A percentile compares a stretch with the other conserved stretches of the same genome.
phyloP scores from a whole-genome alignment of 148 eudicot genomes.

The Hydrangea macrophylla region DNA sequence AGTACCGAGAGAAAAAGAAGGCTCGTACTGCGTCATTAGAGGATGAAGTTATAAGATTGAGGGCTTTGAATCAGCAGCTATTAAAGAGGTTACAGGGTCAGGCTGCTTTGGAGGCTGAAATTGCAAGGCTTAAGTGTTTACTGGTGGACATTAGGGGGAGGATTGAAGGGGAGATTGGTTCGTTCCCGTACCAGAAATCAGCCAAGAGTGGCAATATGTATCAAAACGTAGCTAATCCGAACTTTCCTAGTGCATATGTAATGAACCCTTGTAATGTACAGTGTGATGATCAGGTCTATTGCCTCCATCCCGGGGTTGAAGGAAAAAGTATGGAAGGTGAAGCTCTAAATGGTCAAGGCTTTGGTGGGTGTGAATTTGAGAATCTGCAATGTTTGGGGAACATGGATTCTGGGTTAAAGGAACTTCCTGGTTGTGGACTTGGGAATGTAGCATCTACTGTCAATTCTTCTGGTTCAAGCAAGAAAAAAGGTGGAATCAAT shows the following conservation, averaged over 20 bases:
- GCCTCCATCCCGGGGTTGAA: conserved; percentile 49
- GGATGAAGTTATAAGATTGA: conserved; percentile 78
- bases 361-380: conserved; percentile 67
- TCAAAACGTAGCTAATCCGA: conserved; percentile 39
- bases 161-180: conserved; percentile 89
- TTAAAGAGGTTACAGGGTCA: conserved; percentile 77
- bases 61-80: conserved; percentile 78
- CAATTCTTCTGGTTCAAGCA: conserved; percentile 41
- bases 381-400: conserved; percentile 60
- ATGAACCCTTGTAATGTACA: conserved; percentile 72
- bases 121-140: conserved; percentile 83
- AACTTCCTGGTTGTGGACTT: conserved; percentile 44
- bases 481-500: conserved; percentile 49
- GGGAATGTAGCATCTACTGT: conserved; percentile 31
- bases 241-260: conserved; percentile 48
- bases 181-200: conserved; percentile 83
- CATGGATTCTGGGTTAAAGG: conserved; percentile 45
- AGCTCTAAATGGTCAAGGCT: conserved; percentile 38
- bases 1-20: conserved; percentile 95
- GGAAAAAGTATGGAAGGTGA: conserved; percentile 40
- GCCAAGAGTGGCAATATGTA: conserved; percentile 46
- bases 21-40: conserved; percentile 79
- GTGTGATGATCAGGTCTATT: conserved; percentile 67
- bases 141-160: conserved; percentile 93
- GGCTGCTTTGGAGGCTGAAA: conserved; percentile 73